Evolutionary conservation across 257 asterid species (phyloP).

Genomic region (Plantago ovata): DNA sequence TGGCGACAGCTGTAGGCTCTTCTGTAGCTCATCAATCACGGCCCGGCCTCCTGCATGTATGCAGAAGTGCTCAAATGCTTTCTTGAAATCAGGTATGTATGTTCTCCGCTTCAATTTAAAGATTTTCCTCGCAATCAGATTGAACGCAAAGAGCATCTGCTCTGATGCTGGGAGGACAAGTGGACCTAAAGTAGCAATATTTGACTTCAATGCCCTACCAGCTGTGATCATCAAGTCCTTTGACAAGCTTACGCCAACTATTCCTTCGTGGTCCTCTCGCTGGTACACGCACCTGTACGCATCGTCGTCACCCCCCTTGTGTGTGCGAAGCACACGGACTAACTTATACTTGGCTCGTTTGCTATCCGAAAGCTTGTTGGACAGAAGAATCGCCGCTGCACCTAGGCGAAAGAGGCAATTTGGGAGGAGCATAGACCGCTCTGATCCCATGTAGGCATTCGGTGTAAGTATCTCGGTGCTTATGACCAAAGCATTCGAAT

Average conservation of each 20-base stretch:
- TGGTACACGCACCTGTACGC: conserved; percentile 33
- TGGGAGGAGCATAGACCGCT: conserved; percentile 34
- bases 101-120: conserved; percentile 19
- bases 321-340: conserved; percentile 28
- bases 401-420: conserved; percentile 37
- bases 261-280: conserved; percentile 24
- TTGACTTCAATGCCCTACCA: conserved; percentile 27
- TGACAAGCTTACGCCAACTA: conserved; percentile 26
- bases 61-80: conserved; percentile 36
- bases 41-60: conserved; percentile 40
- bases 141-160: conserved; percentile 21
- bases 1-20: conserved; percentile 24
- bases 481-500: conserved; percentile 29
- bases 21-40: conserved; percentile 38
- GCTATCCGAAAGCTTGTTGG: conserved; percentile 17
- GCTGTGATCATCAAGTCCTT: conserved; percentile 32
- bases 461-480: conserved; percentile 37
- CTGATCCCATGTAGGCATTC: conserved; percentile 34
- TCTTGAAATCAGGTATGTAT: conserved; percentile 37
- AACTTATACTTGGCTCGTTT: conserved; percentile 27
- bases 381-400: conserved; percentile 23
- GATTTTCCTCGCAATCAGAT: conserved; percentile 21
- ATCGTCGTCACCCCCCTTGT: conserved; percentile 22
- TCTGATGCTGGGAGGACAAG: conserved; percentile 31
- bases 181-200: conserved; percentile 33